Evolutionary conservation across 2,329 filamentous ascomycete genomes (phyloP).

Genomic region (Colletotrichum sp.): DNA sequence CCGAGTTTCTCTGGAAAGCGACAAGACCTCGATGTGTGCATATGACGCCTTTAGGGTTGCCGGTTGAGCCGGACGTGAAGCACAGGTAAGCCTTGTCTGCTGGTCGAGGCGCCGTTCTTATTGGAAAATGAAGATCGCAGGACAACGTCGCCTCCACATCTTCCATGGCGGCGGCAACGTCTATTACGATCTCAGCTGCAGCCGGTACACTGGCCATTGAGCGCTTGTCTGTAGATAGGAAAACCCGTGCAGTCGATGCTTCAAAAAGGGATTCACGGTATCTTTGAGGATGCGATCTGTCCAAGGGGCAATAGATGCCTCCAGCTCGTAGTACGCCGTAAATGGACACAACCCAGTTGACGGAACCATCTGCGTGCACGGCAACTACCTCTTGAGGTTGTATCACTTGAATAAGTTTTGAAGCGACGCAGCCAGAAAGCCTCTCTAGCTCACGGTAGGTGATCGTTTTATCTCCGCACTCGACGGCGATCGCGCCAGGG

Average conservation of each 20-base stretch:
- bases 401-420: not conserved
- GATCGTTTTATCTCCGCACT: not conserved
- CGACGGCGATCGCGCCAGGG: not conserved
- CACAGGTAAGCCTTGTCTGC: slow-evolving; percentile 38
- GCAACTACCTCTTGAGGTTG: slow-evolving; percentile 32
- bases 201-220: not conserved
- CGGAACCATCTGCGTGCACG: slow-evolving; percentile 34
- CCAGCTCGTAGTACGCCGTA: slow-evolving; percentile 36
- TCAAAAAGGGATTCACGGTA: slow-evolving; percentile 27
- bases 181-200: not conserved
- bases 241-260: slow-evolving; percentile 27
- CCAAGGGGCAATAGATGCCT: slow-evolving; percentile 34
- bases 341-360: slow-evolving; percentile 39
- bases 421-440: not conserved
- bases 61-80: slow-evolving; percentile 50
- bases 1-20: not conserved
- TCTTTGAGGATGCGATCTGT: slow-evolving; percentile 24
- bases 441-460: not conserved
- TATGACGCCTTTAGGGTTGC: slow-evolving; percentile 45
- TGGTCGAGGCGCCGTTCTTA: not conserved
- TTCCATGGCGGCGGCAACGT: not conserved
- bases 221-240: slow-evolving; percentile 24
- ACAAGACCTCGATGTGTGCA: slow-evolving; percentile 30
- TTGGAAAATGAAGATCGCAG: not conserved
- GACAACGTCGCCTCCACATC: not conserved